Base-by-base conservation (phyloP, 192 early-diverging fungal species). In the Mortierella antarctica region DNA sequence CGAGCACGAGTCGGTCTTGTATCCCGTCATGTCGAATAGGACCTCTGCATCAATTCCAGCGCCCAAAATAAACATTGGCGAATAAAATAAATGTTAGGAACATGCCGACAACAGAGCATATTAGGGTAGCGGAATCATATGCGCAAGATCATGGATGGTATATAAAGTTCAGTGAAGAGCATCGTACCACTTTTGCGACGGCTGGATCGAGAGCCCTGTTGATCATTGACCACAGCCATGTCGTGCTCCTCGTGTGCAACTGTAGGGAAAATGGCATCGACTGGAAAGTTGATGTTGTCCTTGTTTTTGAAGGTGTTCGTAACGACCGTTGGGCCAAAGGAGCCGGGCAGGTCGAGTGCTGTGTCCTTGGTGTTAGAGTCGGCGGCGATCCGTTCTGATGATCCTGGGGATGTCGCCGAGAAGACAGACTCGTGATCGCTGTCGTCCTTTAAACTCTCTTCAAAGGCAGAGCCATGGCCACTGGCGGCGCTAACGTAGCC, bases 401-500 rank as follows among this genome's bases (percentile, higher is more conserved):
- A 41, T 62, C 6, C 61, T 62, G 40, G 50, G 4, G 67, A 70
- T 20, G 56, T 64, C 42, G 44, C 57, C 2, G 82, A 83, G 23
- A 70, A 54, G n/a, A 86, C 80, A 10, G 71, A 80, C 47, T 86
- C 83, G 39, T 70, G 74, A 51, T 85, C 87, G 48, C 71, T 77
- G 42, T 83, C 68, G 20, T 71, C 73, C 44, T 76, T 74, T n/a
- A 80, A 13, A 50, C 73, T 70, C 61, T 68, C 77, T 15, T 82
- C 84, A 47, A 85, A 85, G 42, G 88, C 87, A n/a, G 83, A 83
- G 62, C 87, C 87, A 70, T 88, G 86, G 17, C 87, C 90, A 80
- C 87, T 90, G 57, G 86, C 89, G 6, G 90, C 92, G 68, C 91
- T 92, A 57, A 90, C 92, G 72, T 93, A 93, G 8, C 90, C 91